These are phyloP conservation scores for Gynochthodes officinalis DNA, from an alignment of 257 asterid genomes.

Conservation along the genomic window DNA sequence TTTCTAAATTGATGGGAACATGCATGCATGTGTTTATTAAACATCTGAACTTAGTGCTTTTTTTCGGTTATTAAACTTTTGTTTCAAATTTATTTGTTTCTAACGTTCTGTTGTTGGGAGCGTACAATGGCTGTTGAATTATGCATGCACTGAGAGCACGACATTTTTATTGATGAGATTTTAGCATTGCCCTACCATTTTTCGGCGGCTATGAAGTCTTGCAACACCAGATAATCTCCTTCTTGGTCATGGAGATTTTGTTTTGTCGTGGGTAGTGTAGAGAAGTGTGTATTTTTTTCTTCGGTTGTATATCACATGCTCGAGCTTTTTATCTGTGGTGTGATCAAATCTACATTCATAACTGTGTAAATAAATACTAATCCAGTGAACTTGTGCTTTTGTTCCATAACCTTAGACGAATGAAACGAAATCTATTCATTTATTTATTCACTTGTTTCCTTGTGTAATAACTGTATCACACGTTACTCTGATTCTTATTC, in stretches of 20 bases:
- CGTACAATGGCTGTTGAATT: background rate
- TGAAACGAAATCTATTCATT: background rate
- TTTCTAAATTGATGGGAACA: background rate
- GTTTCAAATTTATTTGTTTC: background rate
- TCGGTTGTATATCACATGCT: background rate
- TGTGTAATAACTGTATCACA: background rate
- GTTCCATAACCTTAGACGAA: background rate
- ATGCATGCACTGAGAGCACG: background rate
- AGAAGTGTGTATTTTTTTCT: background rate
- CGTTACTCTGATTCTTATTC: background rate
- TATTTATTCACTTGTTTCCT: background rate
- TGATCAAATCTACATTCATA: background rate
- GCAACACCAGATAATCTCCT: background rate
- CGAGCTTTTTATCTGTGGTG: background rate
- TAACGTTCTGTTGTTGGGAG: background rate
- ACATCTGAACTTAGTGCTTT: background rate
- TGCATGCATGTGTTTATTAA: conserved; percentile 21
- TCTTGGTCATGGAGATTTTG: background rate
- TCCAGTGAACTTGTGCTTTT: background rate
- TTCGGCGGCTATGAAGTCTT: background rate
- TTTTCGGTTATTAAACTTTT: background rate
- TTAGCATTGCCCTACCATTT: background rate
- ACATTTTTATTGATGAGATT: background rate
- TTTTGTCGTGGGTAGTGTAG: no score
- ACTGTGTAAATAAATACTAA: background rate